Percentiles rank a stretch among this genome's conserved stretches.
phyloP scores from a whole-genome alignment of 352 stramenopile genomes.

The Pythium apleroticum region DNA sequence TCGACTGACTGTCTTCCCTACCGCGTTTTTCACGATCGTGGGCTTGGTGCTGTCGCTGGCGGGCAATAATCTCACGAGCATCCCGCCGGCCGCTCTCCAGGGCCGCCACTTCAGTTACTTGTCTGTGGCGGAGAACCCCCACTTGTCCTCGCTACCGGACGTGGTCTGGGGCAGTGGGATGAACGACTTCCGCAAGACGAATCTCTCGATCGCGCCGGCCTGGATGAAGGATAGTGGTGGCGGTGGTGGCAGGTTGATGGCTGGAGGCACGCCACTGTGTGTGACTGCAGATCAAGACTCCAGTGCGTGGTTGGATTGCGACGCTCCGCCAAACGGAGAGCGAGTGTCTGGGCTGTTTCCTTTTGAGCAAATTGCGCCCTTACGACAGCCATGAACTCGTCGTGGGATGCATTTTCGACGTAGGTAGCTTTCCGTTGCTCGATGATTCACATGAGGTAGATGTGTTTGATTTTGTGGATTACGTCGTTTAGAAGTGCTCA shows the following conservation, averaged over 20 bases:
- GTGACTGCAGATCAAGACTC: neutral
- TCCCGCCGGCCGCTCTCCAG: neutral
- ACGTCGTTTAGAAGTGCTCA: no score
- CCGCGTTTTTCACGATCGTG: neutral
- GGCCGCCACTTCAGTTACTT: neutral
- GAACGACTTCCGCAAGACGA: neutral
- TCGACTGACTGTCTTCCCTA: neutral
- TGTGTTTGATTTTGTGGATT: no score
- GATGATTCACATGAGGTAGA: no score
- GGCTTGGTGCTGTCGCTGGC: slow-evolving; percentile 6
- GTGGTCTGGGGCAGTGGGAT: neutral
- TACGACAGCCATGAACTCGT: slow-evolving; percentile 4
- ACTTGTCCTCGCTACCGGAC: neutral
- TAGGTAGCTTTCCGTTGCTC: no score
- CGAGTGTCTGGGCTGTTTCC: slow-evolving; percentile 7
- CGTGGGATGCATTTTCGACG: no score
- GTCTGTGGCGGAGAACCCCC: neutral
- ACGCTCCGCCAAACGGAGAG: neutral
- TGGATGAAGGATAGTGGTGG: neutral
- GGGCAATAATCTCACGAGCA: slow-evolving; percentile 7
- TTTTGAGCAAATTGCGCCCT: neutral
- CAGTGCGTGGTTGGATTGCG: neutral
- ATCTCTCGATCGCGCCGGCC: neutral
- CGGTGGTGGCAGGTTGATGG: neutral
- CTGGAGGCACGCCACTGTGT: slow-evolving; percentile 8